Conservation (phyloP, 2,329 filamentous ascomycete genomes). For the Sporothrix variecibatus region DNA sequence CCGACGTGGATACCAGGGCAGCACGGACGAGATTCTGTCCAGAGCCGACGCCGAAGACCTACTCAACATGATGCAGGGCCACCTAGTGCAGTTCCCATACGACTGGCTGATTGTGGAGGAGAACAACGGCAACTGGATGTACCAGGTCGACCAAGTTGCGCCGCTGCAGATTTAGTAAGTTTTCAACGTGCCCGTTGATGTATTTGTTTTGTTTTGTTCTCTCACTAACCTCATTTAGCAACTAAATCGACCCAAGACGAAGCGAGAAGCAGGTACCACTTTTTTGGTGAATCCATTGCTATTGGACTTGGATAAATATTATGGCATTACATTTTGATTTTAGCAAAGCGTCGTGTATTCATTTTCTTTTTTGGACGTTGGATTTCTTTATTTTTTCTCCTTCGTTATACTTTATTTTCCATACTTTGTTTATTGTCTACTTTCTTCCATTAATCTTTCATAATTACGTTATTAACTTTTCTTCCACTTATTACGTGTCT, state of each 20-base stretch:
- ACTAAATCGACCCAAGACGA: neutral
- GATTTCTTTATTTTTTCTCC: slow-evolving; percentile 32
- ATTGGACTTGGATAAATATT: neutral
- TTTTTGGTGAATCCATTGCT: neutral
- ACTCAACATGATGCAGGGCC: slow-evolving; percentile 79
- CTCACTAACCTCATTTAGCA: slow-evolving; percentile 11
- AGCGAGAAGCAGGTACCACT: neutral
- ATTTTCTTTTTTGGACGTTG: slow-evolving; percentile 31
- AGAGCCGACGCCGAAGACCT: slow-evolving; percentile 79
- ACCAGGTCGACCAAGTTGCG: slow-evolving; percentile 92
- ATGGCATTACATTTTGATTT: neutral
- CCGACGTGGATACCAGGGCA: slow-evolving; percentile 62
- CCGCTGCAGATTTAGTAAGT: slow-evolving; percentile 96
- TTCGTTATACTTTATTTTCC: neutral
- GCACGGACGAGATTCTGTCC: slow-evolving; percentile 73
- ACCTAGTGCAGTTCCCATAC: slow-evolving; percentile 90
- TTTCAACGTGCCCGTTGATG: neutral
- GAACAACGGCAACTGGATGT: slow-evolving; percentile 92
- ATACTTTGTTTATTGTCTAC: neutral
- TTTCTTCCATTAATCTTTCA: neutral
- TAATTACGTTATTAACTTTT: neutral
- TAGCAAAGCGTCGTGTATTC: neutral
- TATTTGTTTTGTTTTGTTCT: neutral
- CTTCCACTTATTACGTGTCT: neutral
- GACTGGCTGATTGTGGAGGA: slow-evolving; percentile 94